A percentile compares a stretch with the other conserved stretches of the same genome.
These are phyloP conservation scores for Aspergillus avenaceus DNA, from an alignment of 495 filamentous ascomycete species.

Conservation along the genomic window DNA sequence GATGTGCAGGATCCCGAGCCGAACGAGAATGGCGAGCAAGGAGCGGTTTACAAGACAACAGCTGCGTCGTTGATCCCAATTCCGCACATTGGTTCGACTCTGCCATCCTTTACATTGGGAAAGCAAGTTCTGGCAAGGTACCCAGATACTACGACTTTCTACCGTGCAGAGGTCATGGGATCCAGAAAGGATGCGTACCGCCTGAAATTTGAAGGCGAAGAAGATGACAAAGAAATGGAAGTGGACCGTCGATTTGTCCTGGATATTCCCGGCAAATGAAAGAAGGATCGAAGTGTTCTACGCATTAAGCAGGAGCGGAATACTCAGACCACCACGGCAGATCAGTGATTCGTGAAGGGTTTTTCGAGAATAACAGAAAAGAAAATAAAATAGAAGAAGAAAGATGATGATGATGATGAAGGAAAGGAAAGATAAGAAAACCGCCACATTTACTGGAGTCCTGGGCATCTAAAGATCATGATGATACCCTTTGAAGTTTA, in stretches of 20 bases:
- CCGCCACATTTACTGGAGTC: background rate
- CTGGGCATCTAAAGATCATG: background rate
- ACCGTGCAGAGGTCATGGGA: conserved; percentile 89
- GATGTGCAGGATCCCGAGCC: conserved; percentile 93
- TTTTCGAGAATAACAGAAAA: background rate
- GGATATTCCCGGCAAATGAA: conserved; percentile 59
- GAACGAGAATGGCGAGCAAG: conserved; percentile 68
- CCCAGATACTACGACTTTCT: conserved; percentile 94
- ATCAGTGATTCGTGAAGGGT: too few species aligned
- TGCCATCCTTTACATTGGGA: conserved; percentile 71
- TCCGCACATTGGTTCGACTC: conserved; percentile 50
- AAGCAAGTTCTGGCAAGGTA: conserved; percentile 81
- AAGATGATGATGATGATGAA: too few species aligned
- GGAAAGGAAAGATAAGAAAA: background rate
- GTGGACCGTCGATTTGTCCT: conserved; percentile 77
- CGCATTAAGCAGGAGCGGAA: too few species aligned
- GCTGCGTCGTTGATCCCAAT: conserved; percentile 83
- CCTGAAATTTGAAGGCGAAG: conserved; percentile 82
- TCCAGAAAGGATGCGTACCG: conserved; percentile 57
- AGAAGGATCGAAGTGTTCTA: too few species aligned
- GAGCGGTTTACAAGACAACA: conserved; percentile 70
- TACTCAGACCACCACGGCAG: too few species aligned
- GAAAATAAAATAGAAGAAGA: background rate
- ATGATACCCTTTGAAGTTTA: conserved; percentile 6
- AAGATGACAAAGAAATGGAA: conserved; percentile 75